phyloP scores from a whole-genome alignment of 441 rosid species.

The Jatropha podagrica region DNA sequence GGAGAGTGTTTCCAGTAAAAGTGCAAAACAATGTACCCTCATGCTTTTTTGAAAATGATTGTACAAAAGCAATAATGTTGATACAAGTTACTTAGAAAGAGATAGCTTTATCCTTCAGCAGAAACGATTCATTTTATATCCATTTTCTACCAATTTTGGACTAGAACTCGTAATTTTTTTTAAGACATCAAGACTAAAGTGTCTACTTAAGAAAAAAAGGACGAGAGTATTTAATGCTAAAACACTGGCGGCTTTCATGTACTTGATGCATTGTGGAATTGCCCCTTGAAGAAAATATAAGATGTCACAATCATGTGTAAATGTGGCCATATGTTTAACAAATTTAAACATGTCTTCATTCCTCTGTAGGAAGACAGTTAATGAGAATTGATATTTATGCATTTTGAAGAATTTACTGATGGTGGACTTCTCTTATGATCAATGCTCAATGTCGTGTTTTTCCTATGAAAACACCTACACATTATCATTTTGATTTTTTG shows the following conservation, averaged over 20 bases:
- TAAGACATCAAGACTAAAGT: fast-evolving
- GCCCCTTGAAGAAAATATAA: not conserved
- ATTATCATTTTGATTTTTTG: too few species aligned
- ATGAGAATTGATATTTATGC: not conserved
- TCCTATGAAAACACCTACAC: not conserved
- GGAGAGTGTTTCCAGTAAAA: too few species aligned
- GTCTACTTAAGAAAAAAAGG: not conserved
- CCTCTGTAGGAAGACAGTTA: not conserved
- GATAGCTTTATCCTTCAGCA: not conserved
- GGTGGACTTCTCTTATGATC: not conserved
- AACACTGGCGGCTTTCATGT: not conserved
- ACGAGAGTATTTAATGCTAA: not conserved
- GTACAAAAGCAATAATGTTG: not conserved
- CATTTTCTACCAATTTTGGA: not conserved
- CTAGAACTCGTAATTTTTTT: too few species aligned
- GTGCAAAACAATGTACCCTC: not conserved
- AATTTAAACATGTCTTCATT: not conserved
- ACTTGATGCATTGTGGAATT: not conserved
- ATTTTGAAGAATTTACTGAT: not conserved
- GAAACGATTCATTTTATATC: not conserved
- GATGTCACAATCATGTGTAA: not conserved
- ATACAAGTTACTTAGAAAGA: not conserved
- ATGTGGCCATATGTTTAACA: not conserved
- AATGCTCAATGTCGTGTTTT: not conserved
- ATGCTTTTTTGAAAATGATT: not conserved